Conservation (phyloP, 1,284 basidiomycete species). For the Heimioporus retisporus region DNA sequence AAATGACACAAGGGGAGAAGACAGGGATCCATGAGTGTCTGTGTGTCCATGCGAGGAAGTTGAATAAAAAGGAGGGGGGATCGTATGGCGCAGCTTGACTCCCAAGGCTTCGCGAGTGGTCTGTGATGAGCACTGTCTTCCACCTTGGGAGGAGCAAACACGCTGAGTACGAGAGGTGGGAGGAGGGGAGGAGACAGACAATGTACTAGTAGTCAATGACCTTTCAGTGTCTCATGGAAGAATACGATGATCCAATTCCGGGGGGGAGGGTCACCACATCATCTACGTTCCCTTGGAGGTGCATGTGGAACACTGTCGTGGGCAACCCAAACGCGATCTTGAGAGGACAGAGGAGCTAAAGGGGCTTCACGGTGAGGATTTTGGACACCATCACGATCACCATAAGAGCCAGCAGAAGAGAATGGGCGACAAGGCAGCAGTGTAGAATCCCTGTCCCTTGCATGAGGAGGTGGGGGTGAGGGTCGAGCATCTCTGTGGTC, state of each 20-base stretch:
- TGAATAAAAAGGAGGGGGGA: constrained; percentile 53
- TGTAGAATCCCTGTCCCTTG: constrained; percentile 35
- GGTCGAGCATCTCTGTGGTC: constrained; percentile 31
- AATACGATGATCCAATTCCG: constrained; percentile 45
- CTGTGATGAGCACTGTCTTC: constrained; percentile 54
- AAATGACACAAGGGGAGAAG: constrained; percentile 40
- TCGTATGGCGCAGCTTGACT: constrained; percentile 55
- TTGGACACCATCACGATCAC: constrained; percentile 33
- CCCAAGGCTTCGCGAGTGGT: constrained; percentile 64
- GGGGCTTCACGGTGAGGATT: constrained; percentile 41
- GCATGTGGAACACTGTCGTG: constrained; percentile 24
- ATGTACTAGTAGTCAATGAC: constrained; percentile 78
- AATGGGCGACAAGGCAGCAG: constrained; percentile 29
- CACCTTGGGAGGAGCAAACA: constrained; percentile 59
- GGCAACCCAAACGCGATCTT: constrained; percentile 34
- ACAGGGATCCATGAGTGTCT: constrained; percentile 64
- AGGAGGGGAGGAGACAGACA: constrained; percentile 71
- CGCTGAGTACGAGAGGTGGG: constrained; percentile 54
- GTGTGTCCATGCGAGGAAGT: constrained; percentile 60
- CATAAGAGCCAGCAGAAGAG: constrained; percentile 32
- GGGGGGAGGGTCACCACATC: constrained; percentile 34
- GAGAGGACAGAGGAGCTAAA: constrained; percentile 28
- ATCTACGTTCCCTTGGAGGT: constrained; percentile 35
- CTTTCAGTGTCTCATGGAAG: constrained; percentile 52
- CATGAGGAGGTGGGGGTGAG: constrained; percentile 30